Evolutionary conservation across 352 stramenopile genomes (phyloP), one percentile per base, ranked within the genome.

Genomic region (Globisporangium solare): DNA sequence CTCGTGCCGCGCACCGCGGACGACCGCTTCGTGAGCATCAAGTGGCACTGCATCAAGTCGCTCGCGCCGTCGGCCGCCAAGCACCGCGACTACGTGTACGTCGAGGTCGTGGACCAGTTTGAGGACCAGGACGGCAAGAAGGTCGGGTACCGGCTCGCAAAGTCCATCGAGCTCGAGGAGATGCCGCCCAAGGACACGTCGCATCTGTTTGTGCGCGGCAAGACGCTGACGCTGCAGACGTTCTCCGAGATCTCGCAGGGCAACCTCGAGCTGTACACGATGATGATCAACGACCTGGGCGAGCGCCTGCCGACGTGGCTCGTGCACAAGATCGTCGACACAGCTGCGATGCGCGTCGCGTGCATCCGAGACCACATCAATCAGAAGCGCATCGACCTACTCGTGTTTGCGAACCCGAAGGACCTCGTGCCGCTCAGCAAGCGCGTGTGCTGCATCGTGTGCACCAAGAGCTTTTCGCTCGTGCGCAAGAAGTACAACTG

Each of bases 401-500:
- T 93, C 6, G 77, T 92, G 46, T 80, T 86, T 60, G 68, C 79
- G 35, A 68, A 71, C 18, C 76, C 81, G 11, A 79, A 75, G 42
- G 77, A 91, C 21, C 81, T 89, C 65, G 78, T 93, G 22, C 81
- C 83, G 14, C 66, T 89, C 20, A 83, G 64, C 51, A 81, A 82
- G 45, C 81, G 83, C n/a, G 70, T 89, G 22, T 90, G 77, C 60
- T 93, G 83, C 57, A 66, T 87, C 11, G 75, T 93, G 10, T 93
- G 83, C 57, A 93, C 83, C 2, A 82, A 83, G 24, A 89, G 80
- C 58, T 93, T 93, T 57, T 92, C 83, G 20, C 73, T 93, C 21
- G 79, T 93, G 43, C 73, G 83, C 21, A 93, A 93, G 61, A 93
- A 93, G 57, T 89, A 93, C 66, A 90, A 89, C 52, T 93, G 83